These are phyloP conservation scores for Trichosporon sp. DNA, from an alignment of 1,284 basidiomycete genomes.

Conservation along the genomic window DNA sequence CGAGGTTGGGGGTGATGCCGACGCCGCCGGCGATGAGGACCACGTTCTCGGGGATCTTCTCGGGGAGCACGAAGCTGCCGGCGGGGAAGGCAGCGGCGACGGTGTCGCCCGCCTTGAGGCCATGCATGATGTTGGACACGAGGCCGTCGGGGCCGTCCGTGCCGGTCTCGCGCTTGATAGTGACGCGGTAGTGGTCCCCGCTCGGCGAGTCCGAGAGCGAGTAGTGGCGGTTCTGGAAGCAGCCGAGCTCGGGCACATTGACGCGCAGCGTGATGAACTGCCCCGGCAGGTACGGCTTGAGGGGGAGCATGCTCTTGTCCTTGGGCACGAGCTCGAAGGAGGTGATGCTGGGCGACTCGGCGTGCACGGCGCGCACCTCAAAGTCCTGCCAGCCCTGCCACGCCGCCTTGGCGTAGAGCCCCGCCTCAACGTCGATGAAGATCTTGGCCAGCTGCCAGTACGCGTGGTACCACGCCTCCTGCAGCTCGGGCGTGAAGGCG, in stretches of 20 bases:
- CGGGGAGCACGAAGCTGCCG: constrained; percentile 35
- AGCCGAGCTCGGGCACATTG: constrained; percentile 15
- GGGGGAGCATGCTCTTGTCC: constrained; percentile 26
- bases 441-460: constrained; percentile 30
- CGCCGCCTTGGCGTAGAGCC: constrained; percentile 26
- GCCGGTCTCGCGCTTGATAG: constrained; percentile 31
- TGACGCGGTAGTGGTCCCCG: constrained; percentile 32
- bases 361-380: constrained; percentile 24
- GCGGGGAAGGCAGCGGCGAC: constrained; percentile 32
- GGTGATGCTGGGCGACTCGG: constrained; percentile 32
- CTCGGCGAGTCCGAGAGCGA: constrained; percentile 29
- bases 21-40: constrained; percentile 41
- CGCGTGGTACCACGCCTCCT: constrained; percentile 34
- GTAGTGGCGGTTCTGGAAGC: constrained; percentile 31
- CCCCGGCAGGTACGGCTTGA: constrained; percentile 30
- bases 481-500: constrained; percentile 34
- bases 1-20: constrained; percentile 36
- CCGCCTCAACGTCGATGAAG: constrained; percentile 38
- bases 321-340: constrained; percentile 33
- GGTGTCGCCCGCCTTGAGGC: constrained; percentile 26
- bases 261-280: constrained; percentile 37
- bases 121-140: constrained; percentile 25
- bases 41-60: constrained; percentile 23
- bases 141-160: constrained; percentile 19
- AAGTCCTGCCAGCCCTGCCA: constrained; percentile 38